phyloP scores from a whole-genome alignment of 768 basidiomycete genomes.

The Mycena sanguinolenta region DNA sequence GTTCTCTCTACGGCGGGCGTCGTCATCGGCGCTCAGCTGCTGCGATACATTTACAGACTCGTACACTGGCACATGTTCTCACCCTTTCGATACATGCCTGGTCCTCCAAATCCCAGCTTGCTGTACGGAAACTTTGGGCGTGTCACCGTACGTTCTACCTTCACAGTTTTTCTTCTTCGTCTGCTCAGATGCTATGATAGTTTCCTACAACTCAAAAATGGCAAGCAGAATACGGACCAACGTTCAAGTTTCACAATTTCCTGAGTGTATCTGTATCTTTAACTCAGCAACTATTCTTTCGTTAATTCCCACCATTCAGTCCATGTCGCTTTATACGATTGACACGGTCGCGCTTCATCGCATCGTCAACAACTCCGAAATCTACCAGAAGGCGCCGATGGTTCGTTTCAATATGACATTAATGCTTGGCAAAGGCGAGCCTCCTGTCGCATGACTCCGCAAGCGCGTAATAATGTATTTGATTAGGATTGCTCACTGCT shows the following conservation, averaged over 20 bases:
- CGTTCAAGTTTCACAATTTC: conserved; percentile 6
- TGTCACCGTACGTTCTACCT: background rate
- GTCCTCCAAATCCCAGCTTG: background rate
- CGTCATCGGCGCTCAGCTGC: background rate
- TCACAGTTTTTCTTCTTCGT: background rate
- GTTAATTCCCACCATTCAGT: background rate
- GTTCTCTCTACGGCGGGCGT: background rate
- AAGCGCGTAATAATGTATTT: background rate
- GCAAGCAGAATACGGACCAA: conserved; percentile 12
- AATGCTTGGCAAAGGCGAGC: conserved; percentile 10
- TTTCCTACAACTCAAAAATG: background rate
- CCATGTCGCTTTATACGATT: conserved; percentile 4
- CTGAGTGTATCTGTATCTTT: background rate
- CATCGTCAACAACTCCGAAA: conserved; percentile 13
- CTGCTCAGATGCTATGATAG: background rate
- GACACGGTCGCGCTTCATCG: conserved; percentile 19
- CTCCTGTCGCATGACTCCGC: too few relatives aligned
- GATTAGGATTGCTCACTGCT: conserved; percentile 15
- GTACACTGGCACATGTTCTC: background rate
- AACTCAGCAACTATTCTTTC: background rate
- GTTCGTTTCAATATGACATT: background rate
- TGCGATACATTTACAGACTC: background rate
- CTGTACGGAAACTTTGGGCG: background rate
- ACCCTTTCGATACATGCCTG: background rate
- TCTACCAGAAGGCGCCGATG: conserved; percentile 15